Conservation (phyloP, 1,139 yeast genomes). For the Blastobotrys petasosporus region DNA sequence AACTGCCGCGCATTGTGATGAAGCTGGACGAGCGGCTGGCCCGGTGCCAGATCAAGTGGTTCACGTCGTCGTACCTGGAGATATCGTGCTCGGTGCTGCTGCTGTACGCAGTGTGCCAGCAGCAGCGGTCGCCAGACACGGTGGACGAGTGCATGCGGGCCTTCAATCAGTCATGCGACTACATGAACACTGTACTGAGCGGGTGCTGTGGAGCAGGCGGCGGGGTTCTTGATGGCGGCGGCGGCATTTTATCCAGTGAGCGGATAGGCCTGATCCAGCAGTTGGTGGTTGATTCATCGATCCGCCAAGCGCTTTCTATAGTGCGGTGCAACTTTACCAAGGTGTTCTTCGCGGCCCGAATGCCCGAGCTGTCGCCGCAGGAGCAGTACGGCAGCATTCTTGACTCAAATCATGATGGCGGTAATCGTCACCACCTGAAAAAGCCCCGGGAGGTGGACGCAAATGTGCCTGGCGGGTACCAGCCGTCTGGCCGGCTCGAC, state of each 20-base stretch:
- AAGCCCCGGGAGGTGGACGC: not conserved
- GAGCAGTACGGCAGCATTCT: not conserved
- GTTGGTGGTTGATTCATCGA: not conserved
- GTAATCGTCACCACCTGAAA: too few species aligned
- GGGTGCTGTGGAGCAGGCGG: too few species aligned
- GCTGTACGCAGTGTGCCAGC: conserved; percentile 8
- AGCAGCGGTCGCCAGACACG: not conserved
- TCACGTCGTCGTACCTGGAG: conserved; percentile 12
- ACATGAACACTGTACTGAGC: not conserved
- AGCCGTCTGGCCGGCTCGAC: conserved; percentile 6
- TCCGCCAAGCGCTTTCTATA: conserved; percentile 6
- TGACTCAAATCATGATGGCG: too few species aligned
- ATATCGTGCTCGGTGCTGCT: conserved; percentile 5
- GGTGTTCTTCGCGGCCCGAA: conserved; percentile 7
- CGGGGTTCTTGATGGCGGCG: not conserved
- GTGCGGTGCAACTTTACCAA: conserved; percentile 8
- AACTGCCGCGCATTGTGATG: conserved; percentile 10
- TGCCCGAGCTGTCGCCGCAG: conserved; percentile 1
- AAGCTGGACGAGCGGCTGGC: conserved; percentile 9
- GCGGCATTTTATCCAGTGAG: not conserved
- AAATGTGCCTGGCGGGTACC: conserved; percentile 8
- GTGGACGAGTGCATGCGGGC: conserved; percentile 1
- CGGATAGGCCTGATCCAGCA: conserved; percentile 1
- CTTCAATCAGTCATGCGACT: not conserved
- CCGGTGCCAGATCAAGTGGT: conserved; percentile 15